A percentile compares a stretch with the other conserved stretches of the same genome.
Conservation (phyloP, 768 basidiomycete species). For the Amylocystis lapponica region DNA sequence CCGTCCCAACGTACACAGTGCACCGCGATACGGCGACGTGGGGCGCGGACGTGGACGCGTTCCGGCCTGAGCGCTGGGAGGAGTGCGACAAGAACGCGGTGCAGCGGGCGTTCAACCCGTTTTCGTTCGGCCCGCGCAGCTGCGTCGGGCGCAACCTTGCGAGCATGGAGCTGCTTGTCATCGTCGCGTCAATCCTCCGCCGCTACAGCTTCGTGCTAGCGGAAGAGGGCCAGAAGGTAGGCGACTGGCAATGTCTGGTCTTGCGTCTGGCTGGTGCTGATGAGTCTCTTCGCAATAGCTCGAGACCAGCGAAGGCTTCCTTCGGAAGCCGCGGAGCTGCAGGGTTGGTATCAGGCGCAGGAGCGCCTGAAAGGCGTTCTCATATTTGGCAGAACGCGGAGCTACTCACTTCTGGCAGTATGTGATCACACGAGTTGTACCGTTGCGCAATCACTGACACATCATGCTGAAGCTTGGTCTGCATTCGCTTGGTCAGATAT, state of each 20-base stretch:
- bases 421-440: no score
- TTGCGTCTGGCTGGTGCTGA: constrained; percentile 2
- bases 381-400: no score
- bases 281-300: constrained; percentile 38
- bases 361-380: no score
- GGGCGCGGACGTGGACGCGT: constrained; percentile 74
- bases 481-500: no score
- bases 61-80: constrained; percentile 83
- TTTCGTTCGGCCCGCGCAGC: constrained; percentile 79
- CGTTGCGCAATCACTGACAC: no score
- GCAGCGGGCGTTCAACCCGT: constrained; percentile 78
- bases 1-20: constrained; percentile 79
- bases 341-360: constrained; percentile 68
- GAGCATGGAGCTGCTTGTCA: constrained; percentile 71
- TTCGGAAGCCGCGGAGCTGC: constrained; percentile 76
- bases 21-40: constrained; percentile 68
- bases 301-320: constrained; percentile 77
- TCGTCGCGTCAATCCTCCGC: constrained; percentile 74
- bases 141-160: constrained; percentile 86
- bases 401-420: no score
- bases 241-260: constrained; percentile 19
- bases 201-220: constrained; percentile 71
- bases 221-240: constrained; percentile 48
- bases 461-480: no score
- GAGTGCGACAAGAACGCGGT: constrained; percentile 57